These are phyloP conservation scores for Salix suchowensis DNA, from an alignment of 345 rosid species.

Conservation along the genomic window DNA sequence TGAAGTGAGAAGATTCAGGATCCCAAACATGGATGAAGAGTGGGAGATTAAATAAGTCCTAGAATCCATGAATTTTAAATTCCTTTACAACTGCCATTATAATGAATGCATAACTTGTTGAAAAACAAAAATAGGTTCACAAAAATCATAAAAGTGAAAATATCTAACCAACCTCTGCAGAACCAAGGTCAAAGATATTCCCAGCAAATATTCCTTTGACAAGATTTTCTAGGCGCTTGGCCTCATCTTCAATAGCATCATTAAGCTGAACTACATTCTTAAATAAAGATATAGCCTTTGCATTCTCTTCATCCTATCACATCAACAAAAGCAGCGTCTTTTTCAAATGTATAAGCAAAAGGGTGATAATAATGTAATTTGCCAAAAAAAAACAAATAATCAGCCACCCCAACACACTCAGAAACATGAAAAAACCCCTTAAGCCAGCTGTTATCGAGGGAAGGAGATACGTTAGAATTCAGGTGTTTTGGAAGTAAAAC, in stretches of 20 bases:
- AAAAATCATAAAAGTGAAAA: constrained; percentile 6
- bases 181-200: constrained; percentile 95
- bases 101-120: background rate
- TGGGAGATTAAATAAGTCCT: background rate
- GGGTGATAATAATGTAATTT: background rate
- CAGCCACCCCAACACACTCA: background rate
- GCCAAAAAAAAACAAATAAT: background rate
- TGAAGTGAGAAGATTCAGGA: background rate
- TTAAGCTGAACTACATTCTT: constrained; percentile 60
- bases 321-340: constrained; percentile 3
- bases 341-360: background rate
- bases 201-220: constrained; percentile 92
- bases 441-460: background rate
- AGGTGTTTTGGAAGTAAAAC: background rate
- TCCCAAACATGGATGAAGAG: background rate
- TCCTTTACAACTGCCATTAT: background rate
- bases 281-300: constrained; percentile 87
- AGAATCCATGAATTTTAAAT: background rate
- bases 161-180: constrained; percentile 64
- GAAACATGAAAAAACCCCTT: background rate
- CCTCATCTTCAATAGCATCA: constrained; percentile 69
- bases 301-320: constrained; percentile 91
- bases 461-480: background rate
- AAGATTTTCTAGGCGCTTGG: constrained; percentile 62
- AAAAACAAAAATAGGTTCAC: background rate